Evolutionary conservation across 352 stramenopile species (phyloP).

Genomic region (Aphanomyces cochlioides): DNA sequence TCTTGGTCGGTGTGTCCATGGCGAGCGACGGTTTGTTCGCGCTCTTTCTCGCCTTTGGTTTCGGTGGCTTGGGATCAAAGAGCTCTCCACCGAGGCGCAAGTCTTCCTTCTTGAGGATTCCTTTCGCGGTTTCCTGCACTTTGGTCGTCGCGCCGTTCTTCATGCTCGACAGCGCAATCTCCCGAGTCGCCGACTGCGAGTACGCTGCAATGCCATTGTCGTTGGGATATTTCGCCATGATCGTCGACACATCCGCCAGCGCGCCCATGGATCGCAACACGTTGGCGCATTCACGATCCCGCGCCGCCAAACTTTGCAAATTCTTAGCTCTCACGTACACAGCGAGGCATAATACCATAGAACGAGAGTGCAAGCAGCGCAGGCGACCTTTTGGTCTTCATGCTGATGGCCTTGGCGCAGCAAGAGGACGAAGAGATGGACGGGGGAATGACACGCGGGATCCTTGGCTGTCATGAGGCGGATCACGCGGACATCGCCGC

Average conservation of each 20-base stretch:
- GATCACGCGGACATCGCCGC: conserved; percentile 55
- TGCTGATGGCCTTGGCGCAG: conserved; percentile 63
- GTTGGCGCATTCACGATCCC: conserved; percentile 45
- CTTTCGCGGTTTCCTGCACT: conserved; percentile 23
- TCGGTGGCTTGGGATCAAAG: conserved; percentile 8
- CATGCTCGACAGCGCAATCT: conserved; percentile 26
- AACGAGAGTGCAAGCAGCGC: conserved; percentile 63
- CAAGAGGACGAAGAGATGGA: conserved; percentile 69
- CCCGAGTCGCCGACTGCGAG: conserved; percentile 17
- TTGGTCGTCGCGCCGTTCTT: conserved; percentile 5
- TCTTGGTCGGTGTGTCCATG: conserved; percentile 15
- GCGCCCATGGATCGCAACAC: conserved; percentile 58
- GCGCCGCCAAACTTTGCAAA: conserved; percentile 47
- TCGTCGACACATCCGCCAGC: conserved; percentile 61
- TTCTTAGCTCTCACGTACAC: not conserved
- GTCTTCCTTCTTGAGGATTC: conserved; percentile 12
- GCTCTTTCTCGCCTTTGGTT: conserved; percentile 12
- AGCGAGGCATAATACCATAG: conserved; percentile 47
- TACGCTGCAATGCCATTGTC: conserved; percentile 36
- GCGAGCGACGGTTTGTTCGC: not conserved
- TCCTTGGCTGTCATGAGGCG: conserved; percentile 45
- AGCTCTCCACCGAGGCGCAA: not conserved
- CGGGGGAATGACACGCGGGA: conserved; percentile 43
- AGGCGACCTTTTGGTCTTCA: conserved; percentile 79
- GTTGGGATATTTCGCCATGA: conserved; percentile 66